phyloP scores from a whole-genome alignment of 192 early-diverging fungal genomes.

The Helicostylum pulchrum region DNA sequence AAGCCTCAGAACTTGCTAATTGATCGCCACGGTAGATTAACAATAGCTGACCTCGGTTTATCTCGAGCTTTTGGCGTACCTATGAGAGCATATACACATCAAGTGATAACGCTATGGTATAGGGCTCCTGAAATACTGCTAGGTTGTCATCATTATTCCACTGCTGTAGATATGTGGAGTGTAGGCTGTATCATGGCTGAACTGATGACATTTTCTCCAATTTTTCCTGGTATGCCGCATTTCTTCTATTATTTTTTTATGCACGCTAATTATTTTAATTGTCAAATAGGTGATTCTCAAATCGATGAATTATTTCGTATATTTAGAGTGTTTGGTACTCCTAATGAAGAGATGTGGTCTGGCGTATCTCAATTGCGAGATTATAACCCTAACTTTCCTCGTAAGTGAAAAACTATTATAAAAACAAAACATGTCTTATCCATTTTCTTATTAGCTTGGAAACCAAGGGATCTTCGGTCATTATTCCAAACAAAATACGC shows the following conservation, averaged over 20 bases:
- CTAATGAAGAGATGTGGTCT: constrained; percentile 64
- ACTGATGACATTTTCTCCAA: constrained; percentile 72
- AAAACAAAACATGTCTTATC: background rate
- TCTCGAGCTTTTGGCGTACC: constrained; percentile 91
- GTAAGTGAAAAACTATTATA: constrained; percentile 16
- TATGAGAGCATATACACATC: constrained; percentile 90
- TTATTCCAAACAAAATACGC: background rate
- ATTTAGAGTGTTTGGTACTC: constrained; percentile 67
- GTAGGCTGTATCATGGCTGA: constrained; percentile 98
- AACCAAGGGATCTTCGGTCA: constrained; percentile 6
- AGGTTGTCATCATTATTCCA: constrained; percentile 86
- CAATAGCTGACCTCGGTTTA: constrained; percentile 95
- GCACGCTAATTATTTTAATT: background rate
- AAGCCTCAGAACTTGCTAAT: constrained; percentile 99
- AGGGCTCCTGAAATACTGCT: constrained; percentile 94
- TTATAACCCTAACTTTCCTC: constrained; percentile 48
- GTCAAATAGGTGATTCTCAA: constrained; percentile 48
- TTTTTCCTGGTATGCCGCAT: constrained; percentile 73
- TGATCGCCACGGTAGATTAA: constrained; percentile 80
- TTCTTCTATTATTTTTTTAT: background rate
- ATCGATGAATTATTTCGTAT: constrained; percentile 62
- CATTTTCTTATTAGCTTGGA: constrained; percentile 14
- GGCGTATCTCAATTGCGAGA: constrained; percentile 48
- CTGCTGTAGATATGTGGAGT: constrained; percentile 96
- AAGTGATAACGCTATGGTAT: constrained; percentile 94